Base-by-base conservation (phyloP, 495 filamentous ascomycete species). In the Aspergillus hancockii region DNA sequence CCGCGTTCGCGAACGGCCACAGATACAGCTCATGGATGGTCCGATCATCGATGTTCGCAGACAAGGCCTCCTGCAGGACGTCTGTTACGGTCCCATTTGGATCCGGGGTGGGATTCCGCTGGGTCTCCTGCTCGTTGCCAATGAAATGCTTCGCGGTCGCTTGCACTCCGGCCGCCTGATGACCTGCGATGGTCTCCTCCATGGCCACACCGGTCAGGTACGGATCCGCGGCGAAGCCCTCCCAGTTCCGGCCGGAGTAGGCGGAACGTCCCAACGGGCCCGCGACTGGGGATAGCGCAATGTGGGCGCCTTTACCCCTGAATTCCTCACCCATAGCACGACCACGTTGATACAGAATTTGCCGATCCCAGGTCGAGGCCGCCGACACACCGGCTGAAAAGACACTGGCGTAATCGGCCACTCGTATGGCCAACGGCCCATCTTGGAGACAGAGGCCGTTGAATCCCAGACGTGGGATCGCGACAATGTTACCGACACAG, bases 21-120 rank as follows among this genome's bases (percentile, higher is more conserved):
- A 89, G 75, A 61, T 95, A 95, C 49, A 95, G 69, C 67, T 95
- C 91, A 66, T 93, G 90, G 60, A 92, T 68, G 0, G 90, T 86
- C 46, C 90, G 77, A 66, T 92, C 91, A 63, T 92, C 89, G 40
- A 75, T 54, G 21, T 71, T 65, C 65, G 82, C 41, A 64, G 76
- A 65, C 22, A 92, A 76, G 3, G 88, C 69, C 46, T 77, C 79
- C 85, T 90, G 94, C 6, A 93, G 80, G 64, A 93, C 92, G n/a
- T 88, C 85, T 25, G 83, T 74, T 63, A 87, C 81, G 40, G 88
- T 85, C 75, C 89, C 91, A 69, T 91, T 82, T 14, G 62, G 56
- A 28, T 31, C 57, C 21, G 57, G 67, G 31, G 64, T 65, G 49
- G 63, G 67, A 57, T 69, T 71, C 3, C 61, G 60, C 30, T 69